Evolutionary conservation across 202 grass and related monocot genomes (phyloP).

Genomic region (Panicum hallii): DNA sequence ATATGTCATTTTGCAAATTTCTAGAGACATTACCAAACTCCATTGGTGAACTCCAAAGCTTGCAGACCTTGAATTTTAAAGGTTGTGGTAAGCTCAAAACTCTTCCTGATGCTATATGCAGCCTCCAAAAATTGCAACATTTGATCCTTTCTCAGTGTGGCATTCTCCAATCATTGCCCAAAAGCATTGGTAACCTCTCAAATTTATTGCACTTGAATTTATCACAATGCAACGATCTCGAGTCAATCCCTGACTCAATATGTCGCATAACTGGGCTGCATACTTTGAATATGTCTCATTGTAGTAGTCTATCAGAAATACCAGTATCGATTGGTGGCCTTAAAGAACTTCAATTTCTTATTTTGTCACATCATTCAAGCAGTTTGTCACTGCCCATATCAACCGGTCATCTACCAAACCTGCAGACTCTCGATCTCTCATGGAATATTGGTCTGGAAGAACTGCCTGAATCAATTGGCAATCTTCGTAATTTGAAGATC

Average conservation of each 20-base stretch:
- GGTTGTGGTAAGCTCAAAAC: conserved; percentile 45
- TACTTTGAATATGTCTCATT: conserved; percentile 64
- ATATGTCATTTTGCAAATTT: conserved; percentile 57
- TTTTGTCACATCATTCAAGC: conserved; percentile 54
- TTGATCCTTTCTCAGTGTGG: conserved; percentile 61
- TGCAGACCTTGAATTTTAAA: conserved; percentile 52
- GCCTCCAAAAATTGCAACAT: conserved; percentile 52
- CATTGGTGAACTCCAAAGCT: conserved; percentile 48
- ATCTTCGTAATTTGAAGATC: conserved; percentile 54
- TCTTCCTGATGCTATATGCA: conserved; percentile 59
- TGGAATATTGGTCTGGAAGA: conserved; percentile 58
- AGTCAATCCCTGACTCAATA: conserved; percentile 55
- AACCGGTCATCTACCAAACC: conserved; percentile 44
- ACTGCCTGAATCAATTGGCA: conserved; percentile 58
- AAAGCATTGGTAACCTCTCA: conserved; percentile 56
- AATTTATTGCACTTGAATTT: conserved; percentile 64
- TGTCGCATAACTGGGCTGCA: conserved; percentile 46
- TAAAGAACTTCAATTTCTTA: conserved; percentile 54
- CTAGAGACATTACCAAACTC: conserved; percentile 57
- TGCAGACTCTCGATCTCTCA: conserved; percentile 68
- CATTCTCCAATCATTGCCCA: conserved; percentile 54
- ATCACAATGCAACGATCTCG: conserved; percentile 59
- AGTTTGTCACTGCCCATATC: conserved; percentile 49
- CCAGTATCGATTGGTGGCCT: conserved; percentile 54
- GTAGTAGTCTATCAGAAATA: conserved; percentile 48